phyloP scores from a whole-genome alignment of 768 basidiomycete genomes.

The Suillus tomentosus region DNA sequence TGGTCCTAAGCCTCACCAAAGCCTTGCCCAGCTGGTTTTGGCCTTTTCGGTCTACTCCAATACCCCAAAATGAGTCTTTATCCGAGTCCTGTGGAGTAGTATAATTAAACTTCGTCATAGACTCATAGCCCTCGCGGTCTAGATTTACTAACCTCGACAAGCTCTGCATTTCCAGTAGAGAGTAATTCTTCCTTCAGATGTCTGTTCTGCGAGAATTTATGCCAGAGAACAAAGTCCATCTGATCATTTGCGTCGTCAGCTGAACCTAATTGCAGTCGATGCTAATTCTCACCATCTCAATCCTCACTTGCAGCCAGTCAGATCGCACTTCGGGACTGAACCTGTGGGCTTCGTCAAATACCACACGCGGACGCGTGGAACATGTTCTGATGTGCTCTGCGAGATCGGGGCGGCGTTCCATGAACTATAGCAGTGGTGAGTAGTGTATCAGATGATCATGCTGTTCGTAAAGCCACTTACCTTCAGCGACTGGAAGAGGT shows the following conservation, averaged over 20 bases:
- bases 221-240: constrained; percentile 43
- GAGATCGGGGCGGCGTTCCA: constrained; percentile 37
- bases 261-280: neutral
- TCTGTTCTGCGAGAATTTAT: constrained; percentile 44
- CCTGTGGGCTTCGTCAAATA: constrained; percentile 37
- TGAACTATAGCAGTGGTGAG: constrained; percentile 23
- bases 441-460: neutral
- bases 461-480: constrained; percentile 20
- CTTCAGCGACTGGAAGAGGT: constrained; percentile 50
- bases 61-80: constrained; percentile 39
- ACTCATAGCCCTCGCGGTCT: constrained; percentile 14
- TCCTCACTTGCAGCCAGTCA: constrained; percentile 37
- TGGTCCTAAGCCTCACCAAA: constrained; percentile 38
- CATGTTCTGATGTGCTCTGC: constrained; percentile 39
- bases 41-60: constrained; percentile 39
- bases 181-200: constrained; percentile 38
- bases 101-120: constrained; percentile 20
- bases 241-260: constrained; percentile 9
- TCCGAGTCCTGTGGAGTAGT: neutral
- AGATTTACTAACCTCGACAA: constrained; percentile 37
- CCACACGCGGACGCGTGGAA: constrained; percentile 32
- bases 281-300: constrained; percentile 31
- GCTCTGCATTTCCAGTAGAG: constrained; percentile 38
- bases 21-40: constrained; percentile 45
- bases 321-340: constrained; percentile 38